Evolutionary conservation across 768 basidiomycete species (phyloP), one percentile per base, ranked within the genome.

Genomic region (Porphyrellus cyaneotinctus): DNA sequence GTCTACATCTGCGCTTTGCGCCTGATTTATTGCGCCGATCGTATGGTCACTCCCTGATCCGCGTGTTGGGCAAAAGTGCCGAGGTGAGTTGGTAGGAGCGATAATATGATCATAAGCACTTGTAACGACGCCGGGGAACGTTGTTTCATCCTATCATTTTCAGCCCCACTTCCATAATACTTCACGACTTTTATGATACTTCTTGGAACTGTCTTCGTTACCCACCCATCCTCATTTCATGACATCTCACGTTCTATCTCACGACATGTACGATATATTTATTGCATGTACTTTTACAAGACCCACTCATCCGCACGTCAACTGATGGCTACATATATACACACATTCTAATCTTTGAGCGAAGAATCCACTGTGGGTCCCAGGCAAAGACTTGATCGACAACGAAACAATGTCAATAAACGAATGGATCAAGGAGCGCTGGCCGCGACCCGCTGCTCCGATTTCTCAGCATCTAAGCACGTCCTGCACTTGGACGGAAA

Each of bases 1-100:
- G 26, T 65, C 10, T 36, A 61, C 64, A 5, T 54, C 53, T 23
- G 32, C 46, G 0, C 46, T 51, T 26, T 22, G 42, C 23, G 18
- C 37, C 2, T 28, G 26, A 28, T 28, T 8, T 51, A 20, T 28
- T 15, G 18, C 38, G 26, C 9, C 49, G 39, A 56, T 28, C 7
- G 38, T n/a, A n/a, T 11, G 8, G 5, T 13, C 8, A n/a, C 36
- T 20, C 18, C 18, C 6, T 37, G 36, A 9, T 20, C 9, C 6
- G 18, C 20, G 10, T 18, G 24, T 2, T 14, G 14, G 39, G 14
- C n/a, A 4, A n/a, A 17, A 17, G 42, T 15, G 26, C 10, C 18
- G 28, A 13, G 28, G 17, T 5, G 11, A 20, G 37, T 3, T 20
- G 12, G 22, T 12, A 41, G 20, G 20, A 14, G 22, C 14, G 14